A percentile compares a stretch with the other conserved stretches of the same genome.
These are phyloP conservation scores for Phycomyces nitens DNA, from an alignment of 192 early-diverging fungal species.

Conservation along the genomic window DNA sequence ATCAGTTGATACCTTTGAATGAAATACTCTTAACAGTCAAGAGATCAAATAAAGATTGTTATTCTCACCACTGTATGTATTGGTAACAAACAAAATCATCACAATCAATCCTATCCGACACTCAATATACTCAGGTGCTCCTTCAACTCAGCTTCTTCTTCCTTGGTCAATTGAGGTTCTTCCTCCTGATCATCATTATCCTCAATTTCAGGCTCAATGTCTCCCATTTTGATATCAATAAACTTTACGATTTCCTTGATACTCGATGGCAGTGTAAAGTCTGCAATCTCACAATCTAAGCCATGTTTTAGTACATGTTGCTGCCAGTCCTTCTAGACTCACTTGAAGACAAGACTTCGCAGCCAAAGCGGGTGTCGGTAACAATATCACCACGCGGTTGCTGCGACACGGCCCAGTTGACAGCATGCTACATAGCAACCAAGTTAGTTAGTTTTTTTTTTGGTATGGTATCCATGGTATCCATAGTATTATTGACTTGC, in stretches of 20 bases:
- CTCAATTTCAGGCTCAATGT: conserved; percentile 1
- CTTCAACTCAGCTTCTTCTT: conserved; percentile 12
- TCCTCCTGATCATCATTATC: background rate
- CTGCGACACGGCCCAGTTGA: conserved; percentile 18
- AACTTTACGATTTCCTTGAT: conserved; percentile 22
- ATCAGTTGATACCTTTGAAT: too few species aligned
- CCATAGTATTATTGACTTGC: conserved; percentile 7
- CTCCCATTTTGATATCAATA: conserved; percentile 14
- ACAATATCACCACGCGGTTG: conserved; percentile 1
- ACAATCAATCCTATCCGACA: background rate
- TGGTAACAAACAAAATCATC: background rate
- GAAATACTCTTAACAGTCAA: too few species aligned
- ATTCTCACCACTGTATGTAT: too few species aligned
- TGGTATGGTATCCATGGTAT: too few species aligned
- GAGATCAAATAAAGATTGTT: too few species aligned
- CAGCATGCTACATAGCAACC: conserved; percentile 8
- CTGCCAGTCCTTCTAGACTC: too few species aligned
- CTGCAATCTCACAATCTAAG: conserved; percentile 25
- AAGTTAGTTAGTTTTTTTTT: conserved; percentile 1
- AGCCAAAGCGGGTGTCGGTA: conserved; percentile 22
- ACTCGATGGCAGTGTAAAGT: conserved; percentile 17
- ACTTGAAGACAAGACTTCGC: conserved; percentile 25
- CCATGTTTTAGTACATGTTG: too few species aligned
- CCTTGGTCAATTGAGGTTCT: conserved; percentile 6
- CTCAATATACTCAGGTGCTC: conserved; percentile 7